Conservation (phyloP, 768 basidiomycete genomes). For the Tylopilus subfusipes region DNA sequence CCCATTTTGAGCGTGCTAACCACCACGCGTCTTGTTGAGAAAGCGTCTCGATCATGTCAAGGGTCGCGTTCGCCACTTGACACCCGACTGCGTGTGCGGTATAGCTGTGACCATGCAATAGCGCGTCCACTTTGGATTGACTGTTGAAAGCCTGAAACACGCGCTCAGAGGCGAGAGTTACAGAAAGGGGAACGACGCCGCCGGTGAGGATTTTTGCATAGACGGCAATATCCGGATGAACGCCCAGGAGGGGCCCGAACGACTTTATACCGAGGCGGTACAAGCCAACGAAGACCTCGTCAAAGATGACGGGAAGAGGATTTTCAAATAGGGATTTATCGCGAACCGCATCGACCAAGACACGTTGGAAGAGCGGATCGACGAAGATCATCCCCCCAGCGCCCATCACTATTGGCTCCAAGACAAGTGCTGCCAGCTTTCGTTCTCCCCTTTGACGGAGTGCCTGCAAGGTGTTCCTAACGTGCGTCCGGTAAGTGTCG, state of each 20-base stretch:
- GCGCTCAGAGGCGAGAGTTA: conserved; percentile 75
- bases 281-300: conserved; percentile 95
- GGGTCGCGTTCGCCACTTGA: conserved; percentile 80
- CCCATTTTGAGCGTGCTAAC: conserved; percentile 60
- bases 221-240: conserved; percentile 82
- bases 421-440: conserved; percentile 68
- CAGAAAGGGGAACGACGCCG: conserved; percentile 81
- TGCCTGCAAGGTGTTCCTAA: conserved; percentile 47
- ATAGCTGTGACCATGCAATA: conserved; percentile 94
- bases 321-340: conserved; percentile 33
- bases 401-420: conserved; percentile 92
- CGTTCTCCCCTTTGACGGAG: conserved; percentile 40
- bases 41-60: conserved; percentile 59
- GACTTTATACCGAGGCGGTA: conserved; percentile 78
- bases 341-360: conserved; percentile 80
- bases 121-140: conserved; percentile 72
- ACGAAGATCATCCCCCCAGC: conserved; percentile 98
- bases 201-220: conserved; percentile 94
- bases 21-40: conserved; percentile 52
- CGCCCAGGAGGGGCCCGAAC: conserved; percentile 61
- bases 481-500: conserved; percentile 54
- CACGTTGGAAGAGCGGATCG: conserved; percentile 92
- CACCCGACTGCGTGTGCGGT: conserved; percentile 94
- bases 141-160: conserved; percentile 81
- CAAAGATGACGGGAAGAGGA: conserved; percentile 87